Percentiles rank a stretch among this genome's conserved stretches.
Conservation (phyloP, 306 rosid species). For the Carpinus fangiana region DNA sequence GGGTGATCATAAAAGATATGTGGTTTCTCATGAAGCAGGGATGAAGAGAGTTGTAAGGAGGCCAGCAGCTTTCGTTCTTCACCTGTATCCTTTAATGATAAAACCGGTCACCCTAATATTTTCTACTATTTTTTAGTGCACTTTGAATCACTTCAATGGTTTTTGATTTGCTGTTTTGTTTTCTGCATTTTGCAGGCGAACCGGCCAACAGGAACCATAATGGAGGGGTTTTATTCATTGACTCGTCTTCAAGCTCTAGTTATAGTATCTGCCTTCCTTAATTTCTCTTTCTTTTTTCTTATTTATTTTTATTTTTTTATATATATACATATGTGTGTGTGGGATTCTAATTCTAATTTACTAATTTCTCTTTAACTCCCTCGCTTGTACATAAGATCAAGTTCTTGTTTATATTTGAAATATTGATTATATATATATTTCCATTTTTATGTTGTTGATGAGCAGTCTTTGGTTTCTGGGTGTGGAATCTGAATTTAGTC, state of each 20-base stretch:
- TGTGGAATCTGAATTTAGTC: no score
- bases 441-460: no score
- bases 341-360: no score
- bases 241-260: not conserved
- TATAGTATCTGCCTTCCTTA: not conserved
- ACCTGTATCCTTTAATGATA: conserved; percentile 49
- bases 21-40: conserved; percentile 53
- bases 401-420: no score
- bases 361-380: no score
- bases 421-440: no score
- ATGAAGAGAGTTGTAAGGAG: conserved; percentile 48
- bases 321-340: no score
- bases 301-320: no score
- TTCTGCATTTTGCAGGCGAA: conserved; percentile 18
- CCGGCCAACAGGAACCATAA: not conserved
- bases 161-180: conserved; percentile 2
- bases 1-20: conserved; percentile 28
- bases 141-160: not conserved
- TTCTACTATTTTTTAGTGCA: not conserved
- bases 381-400: no score
- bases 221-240: not conserved
- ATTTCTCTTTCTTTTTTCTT: no score
- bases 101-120: not conserved
- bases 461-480: no score
- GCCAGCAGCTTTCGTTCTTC: conserved; percentile 33